Evolutionary conservation across 805 yeast genomes (phyloP), one percentile per base, ranked within the genome.

Genomic region (Suhomyces kilbournensis): DNA sequence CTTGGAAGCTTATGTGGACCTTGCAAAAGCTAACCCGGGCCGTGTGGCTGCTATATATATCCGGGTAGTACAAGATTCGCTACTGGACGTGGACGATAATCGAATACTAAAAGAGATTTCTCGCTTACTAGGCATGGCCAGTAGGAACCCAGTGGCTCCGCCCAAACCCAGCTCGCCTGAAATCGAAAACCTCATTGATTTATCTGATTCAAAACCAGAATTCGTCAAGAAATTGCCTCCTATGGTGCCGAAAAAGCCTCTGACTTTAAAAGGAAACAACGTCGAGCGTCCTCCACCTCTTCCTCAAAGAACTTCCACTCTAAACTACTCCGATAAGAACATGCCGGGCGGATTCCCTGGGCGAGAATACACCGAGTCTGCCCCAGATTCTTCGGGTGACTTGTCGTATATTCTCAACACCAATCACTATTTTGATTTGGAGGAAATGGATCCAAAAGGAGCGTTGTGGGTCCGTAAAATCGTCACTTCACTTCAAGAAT

Each of bases 1-100:
- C 71, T 72, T 93, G 43, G 99, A 96, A 63, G 96, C 97, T 0
- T 94, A 94, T 65, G 77, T 83, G 5, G 85, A 85, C 25, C 70
- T 91, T 32, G 88, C 96, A 0, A 69, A 74, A 39, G 57, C 65
- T 30, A 82, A 72, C 60, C 96, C 97, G 0, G 70, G 74, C 3
- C 86, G 83, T 55, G 75, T 94, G 0, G 56, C 79, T 20, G 96
- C 87, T 0, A 89, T 94, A 4, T 92, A 83, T 64, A 88, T 94
- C 34, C 74, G 98, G 42, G 88, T 88, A 46, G 88, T 96, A 5
- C 78, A 79, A 9, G 78, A 79, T 43, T 86, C 93, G 0, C 74
- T 88, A 61, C 84, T 88, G n/a, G 82, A 80, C 46, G 56, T 71
- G 32, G 80, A 80, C 25, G 81, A 78, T 48, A 19, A 53, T 17